phyloP scores from a whole-genome alignment of 2,329 filamentous ascomycete genomes.

The Grosmannia huntii region DNA sequence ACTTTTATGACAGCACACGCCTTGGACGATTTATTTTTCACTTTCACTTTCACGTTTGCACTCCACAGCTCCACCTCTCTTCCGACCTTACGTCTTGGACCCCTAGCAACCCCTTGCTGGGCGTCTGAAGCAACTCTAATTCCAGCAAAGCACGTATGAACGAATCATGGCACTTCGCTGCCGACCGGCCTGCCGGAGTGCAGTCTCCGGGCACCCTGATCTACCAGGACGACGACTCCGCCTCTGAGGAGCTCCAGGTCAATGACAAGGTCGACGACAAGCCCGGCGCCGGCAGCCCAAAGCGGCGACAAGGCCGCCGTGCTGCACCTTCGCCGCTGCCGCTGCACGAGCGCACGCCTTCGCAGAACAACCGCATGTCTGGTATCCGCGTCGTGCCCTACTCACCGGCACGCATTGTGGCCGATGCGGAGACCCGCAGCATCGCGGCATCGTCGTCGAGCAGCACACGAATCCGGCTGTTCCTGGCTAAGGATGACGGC shows the following conservation, averaged over 20 bases:
- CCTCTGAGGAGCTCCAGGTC: slow-evolving; percentile 3
- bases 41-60: background rate
- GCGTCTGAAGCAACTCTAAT: background rate
- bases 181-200: slow-evolving; percentile 5
- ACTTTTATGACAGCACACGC: background rate
- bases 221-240: background rate
- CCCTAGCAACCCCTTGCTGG: background rate
- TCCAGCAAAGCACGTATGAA: slow-evolving; percentile 2
- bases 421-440: slow-evolving; percentile 3
- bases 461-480: slow-evolving; percentile 2
- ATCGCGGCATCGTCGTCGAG: background rate
- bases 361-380: slow-evolving; percentile 27
- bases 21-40: background rate
- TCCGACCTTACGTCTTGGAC: background rate
- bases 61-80: background rate
- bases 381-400: slow-evolving; percentile 36
- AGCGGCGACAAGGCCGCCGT: slow-evolving; percentile 1
- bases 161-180: slow-evolving; percentile 5
- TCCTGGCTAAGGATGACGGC: background rate
- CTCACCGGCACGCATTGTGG: slow-evolving; percentile 28
- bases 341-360: slow-evolving; percentile 26
- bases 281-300: background rate
- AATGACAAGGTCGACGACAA: background rate
- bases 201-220: background rate
- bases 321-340: slow-evolving; percentile 16